Percentiles rank a stretch among this genome's conserved stretches.
These are phyloP conservation scores for Saprolegnia diclina DNA, from an alignment of 352 stramenopile genomes.

Conservation along the genomic window DNA sequence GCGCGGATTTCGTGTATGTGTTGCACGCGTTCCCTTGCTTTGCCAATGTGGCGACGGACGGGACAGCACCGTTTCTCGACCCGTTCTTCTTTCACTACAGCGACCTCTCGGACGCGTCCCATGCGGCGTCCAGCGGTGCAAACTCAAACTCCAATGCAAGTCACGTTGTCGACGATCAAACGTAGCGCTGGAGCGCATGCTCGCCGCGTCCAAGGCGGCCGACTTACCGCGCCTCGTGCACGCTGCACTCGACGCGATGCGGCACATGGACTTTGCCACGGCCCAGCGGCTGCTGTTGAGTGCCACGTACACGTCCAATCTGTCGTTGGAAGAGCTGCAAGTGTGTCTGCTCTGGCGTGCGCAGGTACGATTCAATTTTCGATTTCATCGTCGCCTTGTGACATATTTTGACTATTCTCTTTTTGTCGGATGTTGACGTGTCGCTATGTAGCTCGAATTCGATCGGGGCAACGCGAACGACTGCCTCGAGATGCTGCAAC, in stretches of 20 bases:
- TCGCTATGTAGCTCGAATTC: background rate
- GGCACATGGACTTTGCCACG: background rate
- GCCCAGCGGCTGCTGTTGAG: constrained; percentile 16
- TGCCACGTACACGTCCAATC: constrained; percentile 8
- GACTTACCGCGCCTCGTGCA: background rate
- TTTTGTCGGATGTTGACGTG: background rate
- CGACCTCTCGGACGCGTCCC: background rate
- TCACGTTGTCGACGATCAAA: too few species aligned
- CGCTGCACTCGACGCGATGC: background rate
- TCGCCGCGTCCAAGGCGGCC: background rate
- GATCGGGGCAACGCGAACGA: background rate
- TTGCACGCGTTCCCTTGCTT: constrained; percentile 42
- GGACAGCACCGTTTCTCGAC: background rate
- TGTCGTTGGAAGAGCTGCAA: constrained; percentile 1
- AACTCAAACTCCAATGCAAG: too few species aligned
- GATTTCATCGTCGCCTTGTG: too few species aligned
- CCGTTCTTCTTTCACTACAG: constrained; percentile 9
- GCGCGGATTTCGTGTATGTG: constrained; percentile 51
- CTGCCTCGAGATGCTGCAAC: background rate
- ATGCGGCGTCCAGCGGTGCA: background rate
- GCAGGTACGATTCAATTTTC: constrained; percentile 11
- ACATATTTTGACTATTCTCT: too few species aligned
- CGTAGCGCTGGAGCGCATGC: constrained; percentile 18
- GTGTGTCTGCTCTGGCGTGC: constrained; percentile 24
- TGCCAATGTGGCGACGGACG: constrained; percentile 7